A percentile compares a stretch with the other conserved stretches of the same genome.
These are phyloP conservation scores for Pneumocystis canis DNA, from an alignment of 1,139 yeast genomes.

Conservation along the genomic window DNA sequence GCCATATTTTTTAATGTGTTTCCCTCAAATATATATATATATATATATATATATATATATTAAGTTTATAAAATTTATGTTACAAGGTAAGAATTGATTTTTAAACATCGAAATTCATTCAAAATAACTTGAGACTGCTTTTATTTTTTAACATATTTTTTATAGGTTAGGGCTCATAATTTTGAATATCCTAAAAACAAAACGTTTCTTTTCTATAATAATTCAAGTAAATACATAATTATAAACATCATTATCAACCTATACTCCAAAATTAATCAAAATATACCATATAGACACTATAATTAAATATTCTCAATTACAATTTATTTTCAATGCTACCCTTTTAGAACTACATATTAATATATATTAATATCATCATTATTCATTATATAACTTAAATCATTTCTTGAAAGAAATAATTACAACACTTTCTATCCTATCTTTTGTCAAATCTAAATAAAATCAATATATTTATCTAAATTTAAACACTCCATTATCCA, in stretches of 20 bases:
- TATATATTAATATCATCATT: background rate
- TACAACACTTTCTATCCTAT: constrained; percentile 4
- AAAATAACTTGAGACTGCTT: background rate
- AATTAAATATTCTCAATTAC: background rate
- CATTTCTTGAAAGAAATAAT: background rate
- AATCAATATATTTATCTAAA: background rate
- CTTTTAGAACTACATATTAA: background rate
- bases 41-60: too few relatives aligned
- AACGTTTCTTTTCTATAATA: background rate
- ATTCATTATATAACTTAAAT: background rate
- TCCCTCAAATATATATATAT: background rate
- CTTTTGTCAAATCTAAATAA: constrained; percentile 3
- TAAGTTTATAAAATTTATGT: background rate
- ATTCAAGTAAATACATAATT: background rate
- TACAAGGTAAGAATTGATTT: background rate
- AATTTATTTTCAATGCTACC: background rate
- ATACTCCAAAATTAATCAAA: background rate
- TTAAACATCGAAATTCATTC: background rate
- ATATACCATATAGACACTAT: background rate
- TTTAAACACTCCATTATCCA: background rate
- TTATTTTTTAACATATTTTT: background rate
- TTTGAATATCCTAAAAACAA: background rate
- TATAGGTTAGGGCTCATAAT: background rate
- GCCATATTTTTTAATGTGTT: constrained; percentile 31
- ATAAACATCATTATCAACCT: background rate